Conservation (phyloP, 2,329 filamentous ascomycete genomes). For the Ceratocystis albifundus region DNA sequence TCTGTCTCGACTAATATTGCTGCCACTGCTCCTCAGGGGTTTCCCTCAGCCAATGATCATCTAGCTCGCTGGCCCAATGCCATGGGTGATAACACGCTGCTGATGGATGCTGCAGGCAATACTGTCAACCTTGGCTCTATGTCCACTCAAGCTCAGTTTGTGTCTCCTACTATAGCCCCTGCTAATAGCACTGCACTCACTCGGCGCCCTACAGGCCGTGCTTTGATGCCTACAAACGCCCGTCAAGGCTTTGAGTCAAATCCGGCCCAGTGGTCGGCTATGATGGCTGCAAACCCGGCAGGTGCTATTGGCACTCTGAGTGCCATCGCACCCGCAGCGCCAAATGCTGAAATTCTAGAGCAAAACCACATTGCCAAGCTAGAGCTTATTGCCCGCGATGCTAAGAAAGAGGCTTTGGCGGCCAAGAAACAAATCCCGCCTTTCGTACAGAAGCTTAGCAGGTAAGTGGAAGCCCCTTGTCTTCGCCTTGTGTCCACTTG, state of each 20-base stretch:
- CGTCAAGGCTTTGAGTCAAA: slow-evolving; percentile 32
- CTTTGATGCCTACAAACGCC: slow-evolving; percentile 37
- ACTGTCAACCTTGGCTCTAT: slow-evolving; percentile 13
- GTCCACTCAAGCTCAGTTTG: slow-evolving; percentile 17
- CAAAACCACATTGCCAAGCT: slow-evolving; percentile 66
- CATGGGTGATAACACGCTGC: background rate
- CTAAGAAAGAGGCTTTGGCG: slow-evolving; percentile 75
- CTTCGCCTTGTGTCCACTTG: background rate
- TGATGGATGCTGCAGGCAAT: slow-evolving; percentile 20
- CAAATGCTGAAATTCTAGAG: slow-evolving; percentile 31
- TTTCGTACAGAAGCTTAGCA: slow-evolving; percentile 96
- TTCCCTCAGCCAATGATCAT: slow-evolving; percentile 14
- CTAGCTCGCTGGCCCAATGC: slow-evolving; percentile 15
- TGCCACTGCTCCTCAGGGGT: background rate
- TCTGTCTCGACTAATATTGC: background rate
- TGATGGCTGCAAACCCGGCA: slow-evolving; percentile 19
- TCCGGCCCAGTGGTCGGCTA: slow-evolving; percentile 26
- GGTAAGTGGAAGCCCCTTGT: slow-evolving; percentile 43
- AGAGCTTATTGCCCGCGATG: slow-evolving; percentile 65
- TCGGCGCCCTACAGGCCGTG: slow-evolving; percentile 41
- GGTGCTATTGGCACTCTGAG: slow-evolving; percentile 16
- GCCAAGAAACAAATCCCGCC: slow-evolving; percentile 95
- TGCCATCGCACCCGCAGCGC: slow-evolving; percentile 14
- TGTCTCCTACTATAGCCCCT: slow-evolving; percentile 24
- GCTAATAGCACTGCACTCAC: slow-evolving; percentile 42